Evolutionary conservation across 140 eudicot genomes (phyloP).

Genomic region (Anethum foeniculum): DNA sequence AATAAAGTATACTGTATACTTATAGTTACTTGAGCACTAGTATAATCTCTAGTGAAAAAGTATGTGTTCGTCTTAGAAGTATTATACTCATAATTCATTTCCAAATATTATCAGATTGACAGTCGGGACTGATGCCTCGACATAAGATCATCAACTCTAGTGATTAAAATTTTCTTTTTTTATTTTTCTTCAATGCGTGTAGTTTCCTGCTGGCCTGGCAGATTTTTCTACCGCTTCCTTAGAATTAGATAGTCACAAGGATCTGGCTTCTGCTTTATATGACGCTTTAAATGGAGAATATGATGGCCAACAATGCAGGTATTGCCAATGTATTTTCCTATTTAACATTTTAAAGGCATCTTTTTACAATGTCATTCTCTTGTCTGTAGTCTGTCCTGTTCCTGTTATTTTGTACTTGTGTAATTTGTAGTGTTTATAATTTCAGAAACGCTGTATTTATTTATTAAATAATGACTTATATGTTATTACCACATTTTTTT

Average conservation of each 20-base stretch:
- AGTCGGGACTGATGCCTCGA: neutral
- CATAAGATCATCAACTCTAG: neutral
- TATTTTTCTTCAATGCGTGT: slow-evolving; percentile 1
- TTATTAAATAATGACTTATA: neutral
- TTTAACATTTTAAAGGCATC: neutral
- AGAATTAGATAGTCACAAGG: slow-evolving; percentile 52
- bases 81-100: neutral
- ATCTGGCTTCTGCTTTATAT: slow-evolving; percentile 53
- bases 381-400: neutral
- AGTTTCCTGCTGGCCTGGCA: slow-evolving; percentile 80
- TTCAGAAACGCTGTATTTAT: neutral
- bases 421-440: neutral
- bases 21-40: neutral
- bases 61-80: neutral
- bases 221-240: slow-evolving; percentile 49
- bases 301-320: slow-evolving; percentile 50
- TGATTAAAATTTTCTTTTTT: neutral
- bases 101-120: neutral
- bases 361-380: neutral
- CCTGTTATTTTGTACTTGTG: neutral
- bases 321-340: slow-evolving; percentile 10
- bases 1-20: too few relatives aligned
- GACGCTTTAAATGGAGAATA: slow-evolving; percentile 75
- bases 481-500: neutral
- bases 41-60: neutral